Evolutionary conservation across 2,329 filamentous ascomycete genomes (phyloP).

Genomic region (Camptophora hylomeconis): DNA sequence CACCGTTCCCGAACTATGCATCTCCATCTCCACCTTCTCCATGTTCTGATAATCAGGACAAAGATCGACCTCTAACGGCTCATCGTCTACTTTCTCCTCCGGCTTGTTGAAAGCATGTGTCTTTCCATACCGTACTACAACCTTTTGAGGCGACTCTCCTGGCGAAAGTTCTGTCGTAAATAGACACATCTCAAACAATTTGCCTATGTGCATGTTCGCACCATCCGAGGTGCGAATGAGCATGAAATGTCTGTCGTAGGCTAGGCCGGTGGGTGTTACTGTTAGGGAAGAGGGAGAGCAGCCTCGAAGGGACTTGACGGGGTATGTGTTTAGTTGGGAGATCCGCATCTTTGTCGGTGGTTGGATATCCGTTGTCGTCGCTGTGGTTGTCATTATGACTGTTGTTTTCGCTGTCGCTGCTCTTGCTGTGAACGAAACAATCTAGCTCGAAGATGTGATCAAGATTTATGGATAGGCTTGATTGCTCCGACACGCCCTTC

Average conservation of each 20-base stretch:
- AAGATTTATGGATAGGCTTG: too few species aligned
- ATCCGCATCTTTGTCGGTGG: too few species aligned
- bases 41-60: constrained; percentile 37
- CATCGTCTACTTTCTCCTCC: constrained; percentile 18
- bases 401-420: too few species aligned
- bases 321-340: constrained; percentile 53
- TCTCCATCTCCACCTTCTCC: constrained; percentile 37
- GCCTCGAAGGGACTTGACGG: constrained; percentile 59
- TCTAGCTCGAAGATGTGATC: too few species aligned
- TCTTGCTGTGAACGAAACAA: too few species aligned
- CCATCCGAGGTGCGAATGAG: constrained; percentile 40
- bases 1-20: constrained; percentile 46
- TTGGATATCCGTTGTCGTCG: too few species aligned
- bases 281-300: constrained; percentile 40
- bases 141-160: constrained; percentile 6
- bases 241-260: constrained; percentile 59
- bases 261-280: constrained; percentile 50
- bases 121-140: constrained; percentile 12
- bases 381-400: too few species aligned
- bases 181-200: constrained; percentile 47
- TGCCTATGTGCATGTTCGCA: constrained; percentile 48
- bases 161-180: constrained; percentile 39
- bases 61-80: constrained; percentile 42
- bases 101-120: constrained; percentile 13
- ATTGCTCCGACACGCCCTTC: too few species aligned